phyloP scores from a whole-genome alignment of 148 eudicot species.

The Oxyria digyna region DNA sequence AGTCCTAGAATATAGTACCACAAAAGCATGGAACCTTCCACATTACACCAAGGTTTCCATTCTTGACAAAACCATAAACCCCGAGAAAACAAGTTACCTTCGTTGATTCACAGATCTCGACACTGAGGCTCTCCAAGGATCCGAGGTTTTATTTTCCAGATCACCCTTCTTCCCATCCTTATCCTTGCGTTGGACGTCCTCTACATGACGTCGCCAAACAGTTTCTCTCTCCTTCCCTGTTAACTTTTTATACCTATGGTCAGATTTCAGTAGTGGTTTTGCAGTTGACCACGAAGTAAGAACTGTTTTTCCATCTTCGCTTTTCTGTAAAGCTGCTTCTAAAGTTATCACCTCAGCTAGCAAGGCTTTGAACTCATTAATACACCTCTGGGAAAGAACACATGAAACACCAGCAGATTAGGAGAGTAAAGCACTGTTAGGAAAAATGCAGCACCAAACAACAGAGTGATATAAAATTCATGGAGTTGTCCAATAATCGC shows the following conservation, averaged over 20 bases:
- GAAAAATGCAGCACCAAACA: not conserved
- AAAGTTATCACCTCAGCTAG: slow-evolving; percentile 55
- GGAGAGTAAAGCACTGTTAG: not conserved
- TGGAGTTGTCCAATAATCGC: not conserved
- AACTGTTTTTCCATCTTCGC: slow-evolving; percentile 69
- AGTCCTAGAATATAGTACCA: no score
- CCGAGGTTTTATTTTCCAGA: slow-evolving; percentile 27
- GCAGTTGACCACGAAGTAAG: slow-evolving; percentile 92
- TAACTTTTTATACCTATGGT: slow-evolving; percentile 55
- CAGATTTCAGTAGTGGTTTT: slow-evolving; percentile 55
- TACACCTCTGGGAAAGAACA: slow-evolving; percentile 43
- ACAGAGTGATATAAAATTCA: not conserved
- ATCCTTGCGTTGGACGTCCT: slow-evolving; percentile 56
- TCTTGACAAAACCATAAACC: not conserved
- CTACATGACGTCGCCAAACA: slow-evolving; percentile 78
- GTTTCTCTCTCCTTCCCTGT: slow-evolving; percentile 81
- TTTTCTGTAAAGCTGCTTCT: slow-evolving; percentile 49
- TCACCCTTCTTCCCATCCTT: slow-evolving; percentile 43
- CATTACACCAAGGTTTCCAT: not conserved
- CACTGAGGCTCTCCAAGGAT: slow-evolving; percentile 30
- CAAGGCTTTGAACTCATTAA: slow-evolving; percentile 47
- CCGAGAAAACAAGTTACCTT: slow-evolving; percentile 17
- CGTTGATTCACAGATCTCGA: slow-evolving; percentile 34
- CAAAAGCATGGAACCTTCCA: no score
- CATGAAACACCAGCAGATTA: not conserved